phyloP scores from a whole-genome alignment of 164 flowering plant genomes.

The Houttuynia cordata region DNA sequence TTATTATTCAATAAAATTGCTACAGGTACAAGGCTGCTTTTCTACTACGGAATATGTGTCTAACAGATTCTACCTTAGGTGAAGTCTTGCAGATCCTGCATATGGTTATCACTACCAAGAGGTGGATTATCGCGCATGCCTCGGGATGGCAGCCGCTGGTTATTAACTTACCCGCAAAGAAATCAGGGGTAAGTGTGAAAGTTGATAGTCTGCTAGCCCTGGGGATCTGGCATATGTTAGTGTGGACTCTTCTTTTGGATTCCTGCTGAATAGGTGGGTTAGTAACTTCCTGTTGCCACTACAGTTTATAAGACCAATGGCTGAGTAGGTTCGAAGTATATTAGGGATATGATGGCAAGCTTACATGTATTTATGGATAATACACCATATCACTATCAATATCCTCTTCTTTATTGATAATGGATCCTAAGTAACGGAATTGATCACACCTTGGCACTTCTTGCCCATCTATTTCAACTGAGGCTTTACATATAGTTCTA shows the following conservation, averaged over 20 bases:
- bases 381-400: too few relatives aligned
- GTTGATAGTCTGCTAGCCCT: too few relatives aligned
- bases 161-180: too few relatives aligned
- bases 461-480: too few relatives aligned
- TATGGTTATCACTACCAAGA: slow-evolving; percentile 35
- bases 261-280: background rate
- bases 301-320: background rate
- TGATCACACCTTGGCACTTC: too few relatives aligned
- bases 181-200: too few relatives aligned
- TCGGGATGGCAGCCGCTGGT: slow-evolving; percentile 81
- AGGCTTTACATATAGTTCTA: too few relatives aligned
- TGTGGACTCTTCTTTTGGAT: background rate
- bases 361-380: too few relatives aligned
- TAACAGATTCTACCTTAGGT: slow-evolving; percentile 50
- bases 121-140: slow-evolving; percentile 55
- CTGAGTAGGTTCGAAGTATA: background rate
- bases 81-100: slow-evolving; percentile 65
- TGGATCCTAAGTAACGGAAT: too few relatives aligned
- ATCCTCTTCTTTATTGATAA: too few relatives aligned
- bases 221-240: background rate
- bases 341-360: background rate
- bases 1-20: background rate
- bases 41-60: slow-evolving; percentile 41
- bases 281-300: background rate
- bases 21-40: slow-evolving; percentile 74